Evolutionary conservation across 1,284 basidiomycete genomes (phyloP).

Genomic region (Ceratobasidium sp.): DNA sequence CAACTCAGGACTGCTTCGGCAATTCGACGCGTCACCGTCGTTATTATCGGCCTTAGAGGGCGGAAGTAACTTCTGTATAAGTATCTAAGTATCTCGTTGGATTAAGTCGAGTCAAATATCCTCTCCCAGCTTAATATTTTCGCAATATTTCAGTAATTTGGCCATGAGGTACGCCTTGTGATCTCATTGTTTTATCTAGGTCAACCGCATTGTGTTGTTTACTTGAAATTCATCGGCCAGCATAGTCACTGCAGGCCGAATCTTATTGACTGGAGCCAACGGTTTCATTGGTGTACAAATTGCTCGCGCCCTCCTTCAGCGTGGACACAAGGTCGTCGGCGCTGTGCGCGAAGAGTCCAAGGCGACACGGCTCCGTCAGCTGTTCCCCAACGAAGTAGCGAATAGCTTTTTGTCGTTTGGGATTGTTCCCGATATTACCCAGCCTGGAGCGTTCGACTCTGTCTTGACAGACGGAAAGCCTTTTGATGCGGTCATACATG

Average conservation of each 20-base stretch:
- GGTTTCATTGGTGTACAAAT: slow-evolving; percentile 54
- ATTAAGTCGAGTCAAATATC: too few relatives aligned
- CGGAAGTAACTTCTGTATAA: too few relatives aligned
- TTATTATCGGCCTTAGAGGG: too few relatives aligned
- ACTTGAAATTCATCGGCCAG: not conserved
- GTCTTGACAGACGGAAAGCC: not conserved
- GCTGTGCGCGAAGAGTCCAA: slow-evolving; percentile 56
- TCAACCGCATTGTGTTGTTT: too few relatives aligned
- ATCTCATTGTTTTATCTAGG: too few relatives aligned
- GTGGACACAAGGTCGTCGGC: slow-evolving; percentile 54
- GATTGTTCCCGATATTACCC: slow-evolving; percentile 25
- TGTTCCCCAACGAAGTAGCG: slow-evolving; percentile 45
- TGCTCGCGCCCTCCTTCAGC: slow-evolving; percentile 50
- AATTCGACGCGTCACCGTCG: too few relatives aligned
- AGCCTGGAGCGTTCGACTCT: slow-evolving; percentile 11
- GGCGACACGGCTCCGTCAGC: slow-evolving; percentile 55
- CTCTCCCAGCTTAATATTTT: too few relatives aligned
- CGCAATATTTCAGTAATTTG: too few relatives aligned
- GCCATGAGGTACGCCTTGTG: too few relatives aligned
- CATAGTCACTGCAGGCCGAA: slow-evolving; percentile 30
- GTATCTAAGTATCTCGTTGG: too few relatives aligned
- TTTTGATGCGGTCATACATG: slow-evolving; percentile 28
- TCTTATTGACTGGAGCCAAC: slow-evolving; percentile 53
- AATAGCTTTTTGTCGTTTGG: slow-evolving; percentile 10
- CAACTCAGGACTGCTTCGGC: too few relatives aligned